Evolutionary conservation across 108 stramenopile species (phyloP).

Genomic region (Nannochloropsis granulata): DNA sequence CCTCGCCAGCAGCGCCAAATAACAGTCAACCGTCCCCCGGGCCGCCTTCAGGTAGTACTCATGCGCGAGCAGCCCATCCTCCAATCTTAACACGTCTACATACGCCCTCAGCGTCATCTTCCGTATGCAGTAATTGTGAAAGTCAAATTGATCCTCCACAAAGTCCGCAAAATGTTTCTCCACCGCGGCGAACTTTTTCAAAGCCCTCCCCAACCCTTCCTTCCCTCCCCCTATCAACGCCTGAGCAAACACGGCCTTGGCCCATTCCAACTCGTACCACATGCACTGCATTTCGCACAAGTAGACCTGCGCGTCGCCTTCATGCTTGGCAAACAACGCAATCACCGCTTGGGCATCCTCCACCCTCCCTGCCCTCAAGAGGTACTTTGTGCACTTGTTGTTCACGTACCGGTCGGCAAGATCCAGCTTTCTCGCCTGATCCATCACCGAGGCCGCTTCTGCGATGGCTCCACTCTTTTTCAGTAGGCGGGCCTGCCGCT

Average conservation of each 20-base stretch:
- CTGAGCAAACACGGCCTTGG: slow-evolving; percentile 28
- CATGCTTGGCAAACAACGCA: slow-evolving; percentile 51
- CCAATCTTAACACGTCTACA: slow-evolving; percentile 63
- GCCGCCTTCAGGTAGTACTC: slow-evolving; percentile 60
- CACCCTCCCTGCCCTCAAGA: slow-evolving; percentile 67
- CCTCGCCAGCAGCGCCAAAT: slow-evolving; percentile 55
- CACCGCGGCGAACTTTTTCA: slow-evolving; percentile 56
- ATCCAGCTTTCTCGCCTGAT: slow-evolving; percentile 73
- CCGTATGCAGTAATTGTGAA: slow-evolving; percentile 90
- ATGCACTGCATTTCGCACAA: slow-evolving; percentile 93
- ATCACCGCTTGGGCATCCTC: slow-evolving; percentile 21
- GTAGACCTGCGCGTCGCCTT: slow-evolving; percentile 79
- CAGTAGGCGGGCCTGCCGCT: slow-evolving; percentile 65
- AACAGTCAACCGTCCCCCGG: slow-evolving; percentile 50
- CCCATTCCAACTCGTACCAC: slow-evolving; percentile 93
- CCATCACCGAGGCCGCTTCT: slow-evolving; percentile 66
- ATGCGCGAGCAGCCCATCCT: slow-evolving; percentile 51
- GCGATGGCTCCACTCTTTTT: slow-evolving; percentile 62
- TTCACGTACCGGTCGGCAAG: slow-evolving; percentile 93
- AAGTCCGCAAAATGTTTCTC: slow-evolving; percentile 89
- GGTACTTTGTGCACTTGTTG: slow-evolving; percentile 86
- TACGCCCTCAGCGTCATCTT: slow-evolving; percentile 89
- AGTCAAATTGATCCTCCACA: slow-evolving; percentile 96
- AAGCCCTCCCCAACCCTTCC: slow-evolving; percentile 18
- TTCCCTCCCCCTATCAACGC: neutral